Evolutionary conservation across 2,329 filamentous ascomycete species (phyloP).

Genomic region (Dactylellina leptospora): DNA sequence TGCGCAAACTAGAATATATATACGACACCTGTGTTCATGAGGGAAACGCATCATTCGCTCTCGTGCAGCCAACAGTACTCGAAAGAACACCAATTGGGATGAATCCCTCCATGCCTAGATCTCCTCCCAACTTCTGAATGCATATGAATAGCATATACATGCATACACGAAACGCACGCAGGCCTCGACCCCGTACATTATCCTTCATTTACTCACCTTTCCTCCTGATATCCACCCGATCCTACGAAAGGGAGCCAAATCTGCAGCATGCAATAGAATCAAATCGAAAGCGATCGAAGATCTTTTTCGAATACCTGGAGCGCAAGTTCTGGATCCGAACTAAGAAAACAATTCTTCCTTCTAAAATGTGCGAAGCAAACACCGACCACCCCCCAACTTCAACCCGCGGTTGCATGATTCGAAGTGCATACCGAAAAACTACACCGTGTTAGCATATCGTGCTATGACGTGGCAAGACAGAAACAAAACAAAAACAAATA

Average conservation of each 20-base stretch:
- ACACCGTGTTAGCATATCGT: constrained; percentile 12
- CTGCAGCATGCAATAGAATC: constrained; percentile 48
- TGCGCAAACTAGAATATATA: constrained; percentile 17
- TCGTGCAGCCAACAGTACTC: constrained; percentile 1
- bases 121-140: constrained; percentile 19
- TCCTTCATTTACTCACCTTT: neutral
- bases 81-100: constrained; percentile 45
- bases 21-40: neutral
- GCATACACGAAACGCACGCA: constrained; percentile 8
- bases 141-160: constrained; percentile 10
- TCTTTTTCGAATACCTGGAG: constrained; percentile 1
- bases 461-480: constrained; percentile 53
- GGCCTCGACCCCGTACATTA: neutral
- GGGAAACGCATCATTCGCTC: constrained; percentile 2
- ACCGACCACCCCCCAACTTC: neutral
- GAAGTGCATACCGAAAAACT: constrained; percentile 7
- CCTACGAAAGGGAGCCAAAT: constrained; percentile 15
- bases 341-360: too few species aligned
- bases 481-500: too few species aligned
- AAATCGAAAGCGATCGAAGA: constrained; percentile 52
- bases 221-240: neutral
- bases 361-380: too few species aligned
- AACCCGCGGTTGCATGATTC: constrained; percentile 25
- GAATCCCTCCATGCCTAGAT: constrained; percentile 29
- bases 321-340: too few species aligned